These are phyloP conservation scores for Lotmaria passim DNA, from an alignment of 208 protist genomes.

Conservation along the genomic window DNA sequence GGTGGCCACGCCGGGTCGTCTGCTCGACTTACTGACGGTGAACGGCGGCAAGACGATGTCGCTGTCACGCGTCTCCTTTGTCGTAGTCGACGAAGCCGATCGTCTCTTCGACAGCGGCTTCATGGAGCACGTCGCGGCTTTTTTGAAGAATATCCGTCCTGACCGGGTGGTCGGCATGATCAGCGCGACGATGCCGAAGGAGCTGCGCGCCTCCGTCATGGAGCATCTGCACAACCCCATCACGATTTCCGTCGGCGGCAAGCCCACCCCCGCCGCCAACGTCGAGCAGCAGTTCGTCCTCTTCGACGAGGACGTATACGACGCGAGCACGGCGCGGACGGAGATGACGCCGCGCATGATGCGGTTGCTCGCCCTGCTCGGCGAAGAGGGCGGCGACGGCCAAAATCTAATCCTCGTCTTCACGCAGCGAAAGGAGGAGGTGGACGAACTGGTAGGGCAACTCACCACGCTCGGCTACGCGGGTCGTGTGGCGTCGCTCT, in stretches of 20 bases:
- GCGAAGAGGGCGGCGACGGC: constrained; percentile 72
- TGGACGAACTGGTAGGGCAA: constrained; percentile 84
- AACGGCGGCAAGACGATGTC: constrained; percentile 71
- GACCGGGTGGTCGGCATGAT: constrained; percentile 91
- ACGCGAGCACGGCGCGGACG: constrained; percentile 57
- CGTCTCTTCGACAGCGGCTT: constrained; percentile 95
- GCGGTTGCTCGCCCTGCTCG: constrained; percentile 86
- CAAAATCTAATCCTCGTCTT: constrained; percentile 92
- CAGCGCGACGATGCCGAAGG: constrained; percentile 92
- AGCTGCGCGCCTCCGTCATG: constrained; percentile 79
- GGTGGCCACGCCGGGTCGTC: constrained; percentile 83
- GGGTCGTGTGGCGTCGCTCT: constrained; percentile 77
- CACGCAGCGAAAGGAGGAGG: constrained; percentile 88
- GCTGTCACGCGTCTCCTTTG: constrained; percentile 76
- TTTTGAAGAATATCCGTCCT: constrained; percentile 89
- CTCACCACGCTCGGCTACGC: constrained; percentile 83
- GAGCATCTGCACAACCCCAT: constrained; percentile 78
- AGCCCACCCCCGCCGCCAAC: constrained; percentile 82
- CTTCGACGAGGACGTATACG: constrained; percentile 88
- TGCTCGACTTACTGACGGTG: constrained; percentile 90
- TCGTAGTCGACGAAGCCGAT: constrained; percentile 95
- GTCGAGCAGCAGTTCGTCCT: constrained; percentile 92
- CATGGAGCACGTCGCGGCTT: constrained; percentile 91
- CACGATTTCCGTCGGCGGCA: constrained; percentile 89
- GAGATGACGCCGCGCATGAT: constrained; percentile 75